A percentile compares a stretch with the other conserved stretches of the same genome.
phyloP scores from a whole-genome alignment of 306 rosid genomes.

The Sicyos baderoa region DNA sequence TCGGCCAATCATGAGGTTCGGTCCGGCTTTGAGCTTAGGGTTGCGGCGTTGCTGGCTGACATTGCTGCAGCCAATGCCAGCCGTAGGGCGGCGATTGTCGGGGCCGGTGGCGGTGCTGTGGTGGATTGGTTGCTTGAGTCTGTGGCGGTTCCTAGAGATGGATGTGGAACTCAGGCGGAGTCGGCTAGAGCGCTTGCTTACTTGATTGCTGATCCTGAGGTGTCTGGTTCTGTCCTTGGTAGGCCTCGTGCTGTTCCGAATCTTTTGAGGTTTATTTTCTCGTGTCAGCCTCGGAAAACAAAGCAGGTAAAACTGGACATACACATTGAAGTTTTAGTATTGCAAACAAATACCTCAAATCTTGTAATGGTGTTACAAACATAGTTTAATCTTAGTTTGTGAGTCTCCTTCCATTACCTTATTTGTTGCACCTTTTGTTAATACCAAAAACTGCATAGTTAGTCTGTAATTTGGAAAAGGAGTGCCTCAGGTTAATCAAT shows the following conservation, averaged over 20 bases:
- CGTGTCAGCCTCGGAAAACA: slow-evolving; percentile 80
- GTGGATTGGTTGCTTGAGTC: slow-evolving; percentile 91
- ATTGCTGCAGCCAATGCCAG: slow-evolving; percentile 67
- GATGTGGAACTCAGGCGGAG: slow-evolving; percentile 72
- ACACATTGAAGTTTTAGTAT: neutral
- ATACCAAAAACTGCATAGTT: neutral
- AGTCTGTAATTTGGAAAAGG: neutral
- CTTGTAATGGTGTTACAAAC: neutral
- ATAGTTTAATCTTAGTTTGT: neutral
- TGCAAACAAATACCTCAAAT: neutral
- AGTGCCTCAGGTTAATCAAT: neutral
- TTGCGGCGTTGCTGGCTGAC: slow-evolving; percentile 82
- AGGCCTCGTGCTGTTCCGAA: slow-evolving; percentile 78
- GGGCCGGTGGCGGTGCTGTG: slow-evolving; percentile 86
- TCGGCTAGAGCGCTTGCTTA: slow-evolving; percentile 89
- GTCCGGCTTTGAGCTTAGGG: slow-evolving; percentile 83
- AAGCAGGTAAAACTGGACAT: slow-evolving; percentile 40
- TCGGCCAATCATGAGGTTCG: slow-evolving; percentile 94
- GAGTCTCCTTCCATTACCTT: neutral
- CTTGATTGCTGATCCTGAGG: slow-evolving; percentile 80
- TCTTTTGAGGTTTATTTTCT: slow-evolving; percentile 74
- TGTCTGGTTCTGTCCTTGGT: slow-evolving; percentile 62
- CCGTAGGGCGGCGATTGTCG: slow-evolving; percentile 79
- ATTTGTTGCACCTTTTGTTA: neutral
- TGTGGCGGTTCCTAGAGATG: slow-evolving; percentile 63